Evolutionary conservation across 2,329 filamentous ascomycete genomes (phyloP).

Genomic region (Herpotrichia juniperi): DNA sequence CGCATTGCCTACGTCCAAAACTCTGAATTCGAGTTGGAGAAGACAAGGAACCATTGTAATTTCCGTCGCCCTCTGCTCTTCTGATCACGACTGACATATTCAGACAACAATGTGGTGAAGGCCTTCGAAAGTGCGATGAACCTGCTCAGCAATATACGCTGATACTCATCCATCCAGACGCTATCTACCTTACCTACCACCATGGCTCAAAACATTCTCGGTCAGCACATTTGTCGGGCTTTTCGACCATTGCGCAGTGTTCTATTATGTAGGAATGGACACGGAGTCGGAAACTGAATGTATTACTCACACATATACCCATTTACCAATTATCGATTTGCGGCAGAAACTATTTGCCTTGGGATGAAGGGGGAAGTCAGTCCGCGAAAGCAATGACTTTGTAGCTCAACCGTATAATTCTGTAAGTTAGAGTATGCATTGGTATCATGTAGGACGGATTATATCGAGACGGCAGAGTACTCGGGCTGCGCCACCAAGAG

Average conservation of each 20-base stretch:
- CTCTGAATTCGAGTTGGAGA: slow-evolving; percentile 72
- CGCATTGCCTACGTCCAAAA: slow-evolving; percentile 77
- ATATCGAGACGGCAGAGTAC: no score
- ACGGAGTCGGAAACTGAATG: no score
- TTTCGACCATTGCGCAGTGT: background rate
- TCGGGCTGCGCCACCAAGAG: no score
- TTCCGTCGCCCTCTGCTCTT: slow-evolving; percentile 15
- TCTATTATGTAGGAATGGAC: background rate
- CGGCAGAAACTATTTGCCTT: no score
- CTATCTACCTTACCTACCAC: slow-evolving; percentile 3
- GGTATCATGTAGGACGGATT: no score
- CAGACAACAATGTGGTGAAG: slow-evolving; percentile 54
- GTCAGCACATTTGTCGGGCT: background rate
- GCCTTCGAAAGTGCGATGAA: slow-evolving; percentile 57
- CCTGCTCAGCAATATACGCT: slow-evolving; percentile 43
- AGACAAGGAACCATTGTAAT: slow-evolving; percentile 83
- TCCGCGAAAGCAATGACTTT: no score
- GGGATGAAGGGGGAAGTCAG: no score
- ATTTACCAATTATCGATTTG: no score
- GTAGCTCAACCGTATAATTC: no score
- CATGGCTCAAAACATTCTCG: background rate
- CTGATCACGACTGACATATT: background rate
- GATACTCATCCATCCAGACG: slow-evolving; percentile 25
- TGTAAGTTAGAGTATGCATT: no score
- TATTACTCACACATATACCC: no score